Conservation (phyloP, 1,284 basidiomycete genomes). For the Rhodofomes roseus region DNA sequence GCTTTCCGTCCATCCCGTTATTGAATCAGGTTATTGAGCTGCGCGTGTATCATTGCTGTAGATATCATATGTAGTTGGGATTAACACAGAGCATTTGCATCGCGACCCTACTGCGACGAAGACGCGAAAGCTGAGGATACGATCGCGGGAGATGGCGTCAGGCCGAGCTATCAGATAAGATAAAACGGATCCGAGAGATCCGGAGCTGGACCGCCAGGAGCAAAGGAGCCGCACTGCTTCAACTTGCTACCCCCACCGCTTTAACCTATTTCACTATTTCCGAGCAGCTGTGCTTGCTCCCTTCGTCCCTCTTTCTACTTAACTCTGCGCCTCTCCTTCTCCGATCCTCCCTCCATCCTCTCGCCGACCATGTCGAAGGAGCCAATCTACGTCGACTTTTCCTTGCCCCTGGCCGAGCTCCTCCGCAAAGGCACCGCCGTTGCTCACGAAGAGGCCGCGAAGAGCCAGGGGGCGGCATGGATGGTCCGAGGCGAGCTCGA, state of each 20-base stretch:
- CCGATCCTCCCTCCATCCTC: background rate
- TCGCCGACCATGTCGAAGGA: constrained; percentile 7
- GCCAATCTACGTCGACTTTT: constrained; percentile 27
- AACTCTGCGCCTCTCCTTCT: background rate
- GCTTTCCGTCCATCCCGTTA: background rate
- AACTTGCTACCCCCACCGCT: background rate
- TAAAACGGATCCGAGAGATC: background rate
- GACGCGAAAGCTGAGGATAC: no score
- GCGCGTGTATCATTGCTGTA: background rate
- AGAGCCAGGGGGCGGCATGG: constrained; percentile 55
- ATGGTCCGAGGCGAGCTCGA: constrained; percentile 59
- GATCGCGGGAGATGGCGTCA: background rate
- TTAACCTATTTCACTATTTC: background rate
- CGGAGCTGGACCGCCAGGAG: background rate
- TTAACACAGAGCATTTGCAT: background rate
- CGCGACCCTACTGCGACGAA: no score
- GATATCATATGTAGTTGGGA: background rate
- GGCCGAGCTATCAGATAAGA: constrained; percentile 5
- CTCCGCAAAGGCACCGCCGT: constrained; percentile 55
- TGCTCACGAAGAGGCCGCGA: constrained; percentile 61
- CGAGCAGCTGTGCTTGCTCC: background rate
- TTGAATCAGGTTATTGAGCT: background rate
- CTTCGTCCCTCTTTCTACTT: background rate
- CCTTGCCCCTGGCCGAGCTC: constrained; percentile 42
- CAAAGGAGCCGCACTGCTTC: background rate